Evolutionary conservation across 306 rosid genomes (phyloP), one percentile per base, ranked within the genome.

Genomic region (Cercis canadensis): DNA sequence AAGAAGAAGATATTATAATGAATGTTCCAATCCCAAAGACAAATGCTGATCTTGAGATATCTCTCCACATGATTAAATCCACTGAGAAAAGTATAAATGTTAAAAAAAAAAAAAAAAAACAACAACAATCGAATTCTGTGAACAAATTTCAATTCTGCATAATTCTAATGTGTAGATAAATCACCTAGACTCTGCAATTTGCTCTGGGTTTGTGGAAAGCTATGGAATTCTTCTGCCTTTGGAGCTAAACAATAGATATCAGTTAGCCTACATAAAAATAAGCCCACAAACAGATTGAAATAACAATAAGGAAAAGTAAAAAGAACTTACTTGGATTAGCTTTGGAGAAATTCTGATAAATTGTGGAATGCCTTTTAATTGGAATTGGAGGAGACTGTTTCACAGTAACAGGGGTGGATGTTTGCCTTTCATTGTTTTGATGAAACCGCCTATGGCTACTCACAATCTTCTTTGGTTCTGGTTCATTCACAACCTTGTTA

Each of bases 51-150:
- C 92, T 90, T 69, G 92, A 84, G 61, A 88, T 74, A 44, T 92
- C 97, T 68, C 82, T 92, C 98, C 98, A 92, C 98, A 90, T 87
- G 56, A 90, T 65, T 58, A 92, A 87, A 74, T 90, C 97, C 79
- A 84, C 98, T 92, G 85, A 34, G 55, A 64, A 60, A 57, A 67
- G 43, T 65, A 32, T 17, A 15, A 62, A 60, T 45, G 29, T 51
- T 7, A 51, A 32, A 67, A 50, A 52, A 18, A 67, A 31, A 43
- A 57, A 15, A 46, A 56, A 1, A 3, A 24, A 24, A 3, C 1
- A 24, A 24, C 2, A 24, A 24, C 29, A 24, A 24, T 24, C 29
- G 29, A 63, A 65, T 10, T 52, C 13, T 44, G 29, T 12, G 29
- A 11, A 6, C 31, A 47, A 32, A 54, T 33, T 40, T 58, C 67